Evolutionary conservation across 179 eudicot genomes (phyloP).

Genomic region (Sideroxylon spinosum): DNA sequence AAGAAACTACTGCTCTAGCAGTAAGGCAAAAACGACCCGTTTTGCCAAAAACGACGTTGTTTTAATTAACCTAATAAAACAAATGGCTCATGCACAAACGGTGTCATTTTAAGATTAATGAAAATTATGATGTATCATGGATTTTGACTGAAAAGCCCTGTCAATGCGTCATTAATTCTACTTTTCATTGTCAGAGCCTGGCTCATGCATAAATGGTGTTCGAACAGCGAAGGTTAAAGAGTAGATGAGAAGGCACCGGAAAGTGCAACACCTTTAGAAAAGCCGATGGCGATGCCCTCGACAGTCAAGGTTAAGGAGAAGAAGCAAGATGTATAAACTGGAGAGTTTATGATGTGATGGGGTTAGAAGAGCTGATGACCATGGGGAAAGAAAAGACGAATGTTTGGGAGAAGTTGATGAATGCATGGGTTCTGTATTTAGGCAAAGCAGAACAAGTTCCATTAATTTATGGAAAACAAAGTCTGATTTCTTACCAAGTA

Average conservation of each 20-base stretch:
- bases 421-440: conserved; percentile 73
- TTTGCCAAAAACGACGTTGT: too few species aligned
- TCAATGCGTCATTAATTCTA: too few species aligned
- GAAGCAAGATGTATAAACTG: conserved; percentile 52
- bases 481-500: conserved; percentile 23
- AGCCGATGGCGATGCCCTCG: conserved; percentile 15
- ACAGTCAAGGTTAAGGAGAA: conserved; percentile 22
- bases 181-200: too few species aligned
- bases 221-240: too few species aligned
- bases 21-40: too few species aligned
- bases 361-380: conserved; percentile 89
- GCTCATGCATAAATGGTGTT: too few species aligned
- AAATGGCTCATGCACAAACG: too few species aligned
- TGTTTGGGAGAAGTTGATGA: conserved; percentile 93
- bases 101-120: too few species aligned
- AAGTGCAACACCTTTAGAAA: background rate
- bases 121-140: too few species aligned
- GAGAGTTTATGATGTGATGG: conserved; percentile 89
- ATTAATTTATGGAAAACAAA: conserved; percentile 53
- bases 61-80: too few species aligned
- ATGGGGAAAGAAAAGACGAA: conserved; percentile 87
- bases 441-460: conserved; percentile 98
- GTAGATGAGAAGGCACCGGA: conserved; percentile 44
- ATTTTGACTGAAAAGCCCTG: too few species aligned
- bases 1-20: too few species aligned